phyloP scores from a whole-genome alignment of 2,329 filamentous ascomycete genomes.

The Arthrobotrys entomopaga region DNA sequence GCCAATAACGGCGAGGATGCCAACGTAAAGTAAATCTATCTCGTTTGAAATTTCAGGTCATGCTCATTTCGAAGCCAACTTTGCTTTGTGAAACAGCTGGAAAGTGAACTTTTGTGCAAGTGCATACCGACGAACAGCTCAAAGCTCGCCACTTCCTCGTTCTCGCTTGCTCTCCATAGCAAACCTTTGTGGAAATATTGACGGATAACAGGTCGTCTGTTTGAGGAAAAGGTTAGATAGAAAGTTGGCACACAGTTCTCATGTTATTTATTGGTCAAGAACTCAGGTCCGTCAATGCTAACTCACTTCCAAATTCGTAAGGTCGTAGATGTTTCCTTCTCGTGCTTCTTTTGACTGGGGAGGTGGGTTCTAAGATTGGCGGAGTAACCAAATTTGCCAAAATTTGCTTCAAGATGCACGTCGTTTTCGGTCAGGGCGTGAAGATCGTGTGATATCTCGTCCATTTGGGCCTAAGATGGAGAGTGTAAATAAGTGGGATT shows the following conservation, averaged over 20 bases:
- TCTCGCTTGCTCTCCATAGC: conserved; percentile 70
- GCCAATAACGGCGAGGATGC: conserved; percentile 73
- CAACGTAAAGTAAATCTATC: conserved; percentile 62
- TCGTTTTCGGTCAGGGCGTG: conserved; percentile 59
- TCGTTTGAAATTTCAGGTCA: not conserved
- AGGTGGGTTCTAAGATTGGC: conserved; percentile 68
- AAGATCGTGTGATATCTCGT: conserved; percentile 38
- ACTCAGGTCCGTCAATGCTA: not conserved
- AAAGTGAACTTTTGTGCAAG: too few relatives aligned
- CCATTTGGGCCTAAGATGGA: conserved; percentile 35
- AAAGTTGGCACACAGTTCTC: too few relatives aligned
- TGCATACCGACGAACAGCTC: conserved; percentile 74
- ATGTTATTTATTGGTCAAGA: conserved; percentile 54
- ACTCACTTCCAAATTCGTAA: conserved; percentile 49
- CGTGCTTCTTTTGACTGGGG: conserved; percentile 58
- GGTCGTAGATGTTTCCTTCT: conserved; percentile 50
- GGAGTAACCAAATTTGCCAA: conserved; percentile 72
- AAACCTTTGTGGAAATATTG: conserved; percentile 75
- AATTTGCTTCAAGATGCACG: conserved; percentile 69
- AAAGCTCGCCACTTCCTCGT: conserved; percentile 72
- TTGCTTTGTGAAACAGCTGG: not conserved
- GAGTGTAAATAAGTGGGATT: not conserved
- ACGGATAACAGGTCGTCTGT: conserved; percentile 70
- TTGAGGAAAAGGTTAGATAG: conserved; percentile 60
- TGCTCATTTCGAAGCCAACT: not conserved